Conservation (phyloP, 176 grass and related monocot genomes). For the Eleusine indica region DNA sequence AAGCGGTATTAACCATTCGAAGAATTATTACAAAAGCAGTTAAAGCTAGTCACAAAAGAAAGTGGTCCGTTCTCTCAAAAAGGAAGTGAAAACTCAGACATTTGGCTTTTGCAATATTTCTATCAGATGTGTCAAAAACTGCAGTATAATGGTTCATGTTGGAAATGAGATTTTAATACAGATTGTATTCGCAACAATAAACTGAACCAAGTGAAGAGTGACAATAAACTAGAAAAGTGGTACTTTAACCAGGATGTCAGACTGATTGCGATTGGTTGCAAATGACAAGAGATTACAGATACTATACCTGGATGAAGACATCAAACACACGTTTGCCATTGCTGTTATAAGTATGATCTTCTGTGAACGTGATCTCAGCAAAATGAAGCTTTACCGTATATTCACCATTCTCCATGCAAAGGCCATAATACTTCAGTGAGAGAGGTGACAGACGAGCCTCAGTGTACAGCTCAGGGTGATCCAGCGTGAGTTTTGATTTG, state of each 20-base stretch:
- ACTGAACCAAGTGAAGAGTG: not conserved
- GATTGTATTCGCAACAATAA: not conserved
- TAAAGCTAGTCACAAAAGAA: not conserved
- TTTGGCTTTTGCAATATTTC: not conserved
- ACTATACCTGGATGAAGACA: conserved; percentile 82
- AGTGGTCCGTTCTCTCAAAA: not conserved
- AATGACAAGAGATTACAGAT: not conserved
- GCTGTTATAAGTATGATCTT: conserved; percentile 70
- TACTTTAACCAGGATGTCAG: conserved; percentile 5
- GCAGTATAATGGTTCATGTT: not conserved
- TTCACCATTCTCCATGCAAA: conserved; percentile 79
- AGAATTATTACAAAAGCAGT: not conserved
- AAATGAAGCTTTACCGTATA: conserved; percentile 77
- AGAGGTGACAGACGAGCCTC: conserved; percentile 81
- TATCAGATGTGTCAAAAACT: not conserved
- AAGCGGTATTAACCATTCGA: conserved; percentile 20
- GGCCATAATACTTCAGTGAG: conserved; percentile 83
- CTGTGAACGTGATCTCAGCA: conserved; percentile 87
- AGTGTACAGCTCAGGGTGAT: conserved; percentile 68
- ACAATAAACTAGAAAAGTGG: conserved; percentile 5
- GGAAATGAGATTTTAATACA: not conserved
- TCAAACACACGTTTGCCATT: conserved; percentile 81
- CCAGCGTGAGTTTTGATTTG: conserved; percentile 47
- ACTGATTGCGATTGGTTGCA: not conserved
- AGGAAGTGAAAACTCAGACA: conserved; percentile 3